Evolutionary conservation across 1,139 yeast species (phyloP).

Genomic region (Insectozyma bohioensis): DNA sequence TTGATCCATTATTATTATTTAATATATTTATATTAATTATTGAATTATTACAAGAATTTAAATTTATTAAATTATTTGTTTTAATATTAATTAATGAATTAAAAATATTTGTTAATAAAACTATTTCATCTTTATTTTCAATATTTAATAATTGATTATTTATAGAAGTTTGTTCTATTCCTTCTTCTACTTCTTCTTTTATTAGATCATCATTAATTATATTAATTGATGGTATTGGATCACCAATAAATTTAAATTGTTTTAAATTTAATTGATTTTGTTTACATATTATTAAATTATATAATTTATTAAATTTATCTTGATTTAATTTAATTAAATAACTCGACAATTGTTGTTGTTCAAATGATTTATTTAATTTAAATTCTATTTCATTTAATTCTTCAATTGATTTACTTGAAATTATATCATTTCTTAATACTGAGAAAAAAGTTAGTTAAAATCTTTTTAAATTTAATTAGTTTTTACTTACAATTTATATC

Average conservation of each 20-base stretch:
- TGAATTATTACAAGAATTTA: no score
- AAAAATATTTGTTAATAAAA: no score
- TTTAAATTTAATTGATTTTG: slow-evolving; percentile 6
- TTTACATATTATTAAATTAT: slow-evolving; percentile 8
- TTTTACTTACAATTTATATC: no score
- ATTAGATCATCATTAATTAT: neutral
- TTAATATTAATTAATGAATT: no score
- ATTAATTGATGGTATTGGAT: slow-evolving; percentile 8
- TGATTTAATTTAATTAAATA: slow-evolving; percentile 8
- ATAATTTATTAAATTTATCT: slow-evolving; percentile 7
- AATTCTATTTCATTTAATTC: slow-evolving; percentile 1
- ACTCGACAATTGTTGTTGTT: neutral
- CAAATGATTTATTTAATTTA: neutral
- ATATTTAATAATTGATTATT: no score
- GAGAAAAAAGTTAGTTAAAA: no score
- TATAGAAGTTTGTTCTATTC: neutral
- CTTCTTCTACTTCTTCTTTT: neutral
- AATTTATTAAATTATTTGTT: no score
- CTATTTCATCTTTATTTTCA: no score
- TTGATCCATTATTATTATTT: no score
- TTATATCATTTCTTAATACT: slow-evolving; percentile 2
- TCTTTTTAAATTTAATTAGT: no score
- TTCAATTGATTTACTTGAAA: slow-evolving; percentile 2
- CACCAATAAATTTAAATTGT: slow-evolving; percentile 10
- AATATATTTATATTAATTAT: no score